These are phyloP conservation scores for Talaromyces wortmannii DNA, from an alignment of 495 filamentous ascomycete species.

Conservation along the genomic window DNA sequence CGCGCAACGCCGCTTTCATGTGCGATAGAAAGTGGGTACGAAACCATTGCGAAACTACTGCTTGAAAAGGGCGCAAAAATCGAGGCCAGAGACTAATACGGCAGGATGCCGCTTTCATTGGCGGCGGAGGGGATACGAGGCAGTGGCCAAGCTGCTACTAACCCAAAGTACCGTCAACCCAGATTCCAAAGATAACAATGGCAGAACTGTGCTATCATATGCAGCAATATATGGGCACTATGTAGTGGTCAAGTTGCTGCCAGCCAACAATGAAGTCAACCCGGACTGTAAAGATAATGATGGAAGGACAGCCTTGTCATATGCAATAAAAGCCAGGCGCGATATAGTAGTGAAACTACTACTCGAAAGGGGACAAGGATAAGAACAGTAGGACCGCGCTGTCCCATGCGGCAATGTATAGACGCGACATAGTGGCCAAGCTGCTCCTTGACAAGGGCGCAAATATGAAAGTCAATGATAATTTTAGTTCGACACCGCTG, in stretches of 20 bases:
- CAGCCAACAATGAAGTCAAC: slow-evolving; percentile 2
- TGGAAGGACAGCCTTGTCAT: slow-evolving; percentile 12
- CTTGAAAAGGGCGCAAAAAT: slow-evolving; percentile 5
- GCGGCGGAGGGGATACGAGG: slow-evolving; percentile 13
- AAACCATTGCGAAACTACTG: slow-evolving; percentile 8
- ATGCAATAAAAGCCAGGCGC: slow-evolving; percentile 9
- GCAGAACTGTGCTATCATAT: slow-evolving; percentile 7
- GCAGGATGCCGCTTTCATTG: slow-evolving; percentile 11
- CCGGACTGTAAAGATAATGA: slow-evolving; percentile 4
- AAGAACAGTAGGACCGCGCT: slow-evolving; percentile 11
- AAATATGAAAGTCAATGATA: slow-evolving; percentile 4
- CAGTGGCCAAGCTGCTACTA: slow-evolving; percentile 12
- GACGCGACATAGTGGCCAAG: slow-evolving; percentile 10
- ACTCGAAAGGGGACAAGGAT: slow-evolving; percentile 10
- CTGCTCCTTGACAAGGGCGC: slow-evolving; percentile 7
- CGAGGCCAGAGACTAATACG: slow-evolving; percentile 4
- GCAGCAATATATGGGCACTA: slow-evolving; percentile 7
- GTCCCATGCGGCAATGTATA: slow-evolving; percentile 13
- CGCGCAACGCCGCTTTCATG: slow-evolving; percentile 15
- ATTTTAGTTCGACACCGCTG: slow-evolving; percentile 7
- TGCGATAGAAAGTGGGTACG: slow-evolving; percentile 14
- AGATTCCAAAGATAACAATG: slow-evolving; percentile 4
- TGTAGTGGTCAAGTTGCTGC: slow-evolving; percentile 14
- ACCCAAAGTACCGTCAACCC: slow-evolving; percentile 3
- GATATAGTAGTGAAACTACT: slow-evolving; percentile 13